These are phyloP conservation scores for Fraxinus nigra DNA, from an alignment of 305 asterid genomes.

Conservation along the genomic window DNA sequence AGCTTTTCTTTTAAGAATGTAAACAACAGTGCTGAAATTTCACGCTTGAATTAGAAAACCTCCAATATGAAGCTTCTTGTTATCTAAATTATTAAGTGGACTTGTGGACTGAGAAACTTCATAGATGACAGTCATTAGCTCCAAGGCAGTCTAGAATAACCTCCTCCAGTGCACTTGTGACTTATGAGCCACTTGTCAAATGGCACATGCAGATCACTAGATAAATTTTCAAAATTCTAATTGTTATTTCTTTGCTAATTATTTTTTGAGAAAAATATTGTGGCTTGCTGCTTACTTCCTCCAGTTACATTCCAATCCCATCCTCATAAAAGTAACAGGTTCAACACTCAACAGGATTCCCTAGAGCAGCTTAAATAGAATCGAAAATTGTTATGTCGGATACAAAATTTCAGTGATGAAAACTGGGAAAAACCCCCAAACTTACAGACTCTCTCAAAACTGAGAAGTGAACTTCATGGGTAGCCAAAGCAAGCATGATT, in stretches of 20 bases:
- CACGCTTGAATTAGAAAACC: background rate
- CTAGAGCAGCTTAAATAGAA: background rate
- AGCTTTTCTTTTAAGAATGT: background rate
- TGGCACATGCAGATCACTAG: background rate
- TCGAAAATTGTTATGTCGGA: background rate
- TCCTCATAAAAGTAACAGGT: background rate
- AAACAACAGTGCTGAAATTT: background rate
- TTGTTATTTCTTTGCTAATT: background rate
- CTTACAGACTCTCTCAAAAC: slow-evolving; percentile 46
- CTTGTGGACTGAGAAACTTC: background rate
- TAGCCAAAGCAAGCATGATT: slow-evolving; percentile 57
- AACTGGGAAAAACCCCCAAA: background rate
- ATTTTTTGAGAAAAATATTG: background rate
- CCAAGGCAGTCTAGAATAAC: background rate
- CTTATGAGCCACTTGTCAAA: background rate
- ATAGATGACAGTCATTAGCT: background rate
- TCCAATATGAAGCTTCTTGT: background rate
- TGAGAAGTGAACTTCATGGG: slow-evolving; percentile 62
- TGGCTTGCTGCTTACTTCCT: background rate
- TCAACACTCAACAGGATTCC: background rate
- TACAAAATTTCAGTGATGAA: slow-evolving; percentile 6
- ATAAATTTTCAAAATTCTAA: background rate
- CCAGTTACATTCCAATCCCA: background rate
- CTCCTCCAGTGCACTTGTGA: background rate
- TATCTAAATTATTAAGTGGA: background rate